These are phyloP conservation scores for Trypanosoma lewisi DNA, from an alignment of 208 protist genomes.

Conservation along the genomic window DNA sequence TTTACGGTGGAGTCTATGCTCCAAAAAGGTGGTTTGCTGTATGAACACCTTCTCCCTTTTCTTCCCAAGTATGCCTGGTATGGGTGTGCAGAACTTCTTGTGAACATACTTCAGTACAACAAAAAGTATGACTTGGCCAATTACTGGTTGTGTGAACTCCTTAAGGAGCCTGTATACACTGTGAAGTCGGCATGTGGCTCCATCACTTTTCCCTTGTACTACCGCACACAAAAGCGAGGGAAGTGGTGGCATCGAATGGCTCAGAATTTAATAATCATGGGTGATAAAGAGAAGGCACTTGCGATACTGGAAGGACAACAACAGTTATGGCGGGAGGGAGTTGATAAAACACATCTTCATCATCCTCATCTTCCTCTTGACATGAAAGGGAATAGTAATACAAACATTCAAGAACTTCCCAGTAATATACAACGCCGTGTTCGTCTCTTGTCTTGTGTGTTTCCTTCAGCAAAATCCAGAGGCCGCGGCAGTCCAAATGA, in stretches of 20 bases:
- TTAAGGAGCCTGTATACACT: slow-evolving; percentile 52
- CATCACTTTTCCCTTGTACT: slow-evolving; percentile 45
- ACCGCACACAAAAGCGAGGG: slow-evolving; percentile 58
- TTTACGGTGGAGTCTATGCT: slow-evolving; percentile 32
- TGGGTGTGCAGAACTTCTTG: slow-evolving; percentile 59
- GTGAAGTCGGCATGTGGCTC: slow-evolving; percentile 25
- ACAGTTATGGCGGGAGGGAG: slow-evolving; percentile 29
- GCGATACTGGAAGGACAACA: slow-evolving; percentile 48
- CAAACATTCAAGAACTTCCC: slow-evolving; percentile 30
- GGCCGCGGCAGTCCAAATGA: neutral
- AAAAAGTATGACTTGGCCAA: slow-evolving; percentile 63
- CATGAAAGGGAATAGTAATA: no score
- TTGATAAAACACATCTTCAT: neutral
- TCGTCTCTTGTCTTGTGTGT: slow-evolving; percentile 62
- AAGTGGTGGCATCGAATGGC: slow-evolving; percentile 65
- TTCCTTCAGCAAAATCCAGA: slow-evolving; percentile 20
- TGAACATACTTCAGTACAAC: slow-evolving; percentile 47
- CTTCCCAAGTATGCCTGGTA: slow-evolving; percentile 73
- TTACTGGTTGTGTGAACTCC: slow-evolving; percentile 48
- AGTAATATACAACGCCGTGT: slow-evolving; percentile 48
- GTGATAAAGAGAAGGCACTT: slow-evolving; percentile 43
- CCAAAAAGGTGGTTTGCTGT: slow-evolving; percentile 36
- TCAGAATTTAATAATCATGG: slow-evolving; percentile 51
- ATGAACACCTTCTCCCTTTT: slow-evolving; percentile 66
- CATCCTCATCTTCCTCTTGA: no score